Conservation (phyloP, 805 yeast species). For the Metschnikowia koreensis region DNA sequence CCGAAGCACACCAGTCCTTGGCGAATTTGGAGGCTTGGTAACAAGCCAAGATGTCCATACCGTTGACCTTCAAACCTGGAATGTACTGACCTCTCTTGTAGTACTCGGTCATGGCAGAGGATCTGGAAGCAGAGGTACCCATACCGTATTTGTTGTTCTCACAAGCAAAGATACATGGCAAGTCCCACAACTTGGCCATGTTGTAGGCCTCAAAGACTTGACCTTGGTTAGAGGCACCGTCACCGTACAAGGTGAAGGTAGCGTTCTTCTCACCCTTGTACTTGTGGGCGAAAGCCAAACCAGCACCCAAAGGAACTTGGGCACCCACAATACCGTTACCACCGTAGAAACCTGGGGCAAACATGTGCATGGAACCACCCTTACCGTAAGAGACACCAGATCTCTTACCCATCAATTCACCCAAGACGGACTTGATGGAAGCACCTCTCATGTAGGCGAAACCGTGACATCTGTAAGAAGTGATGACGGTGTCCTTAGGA, state of each 20-base stretch:
- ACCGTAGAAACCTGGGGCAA: slow-evolving; percentile 92
- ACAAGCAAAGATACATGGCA: slow-evolving; percentile 93
- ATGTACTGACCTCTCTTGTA: slow-evolving; percentile 99
- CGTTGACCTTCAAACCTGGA: slow-evolving; percentile 97
- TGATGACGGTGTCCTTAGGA: slow-evolving; percentile 81
- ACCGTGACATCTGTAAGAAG: slow-evolving; percentile 99
- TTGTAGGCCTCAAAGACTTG: slow-evolving; percentile 97
- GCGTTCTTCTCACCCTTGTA: slow-evolving; percentile 77
- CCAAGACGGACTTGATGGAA: slow-evolving; percentile 82
- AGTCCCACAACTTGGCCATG: slow-evolving; percentile 98
- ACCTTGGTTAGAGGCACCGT: slow-evolving; percentile 99
- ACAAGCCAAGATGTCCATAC: slow-evolving; percentile 95
- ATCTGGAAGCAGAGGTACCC: slow-evolving; percentile 98
- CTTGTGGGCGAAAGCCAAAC: slow-evolving; percentile 97
- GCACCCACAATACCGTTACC: slow-evolving; percentile 99
- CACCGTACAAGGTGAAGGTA: slow-evolving; percentile 91
- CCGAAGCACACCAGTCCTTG: slow-evolving; percentile 89
- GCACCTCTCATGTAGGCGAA: slow-evolving; percentile 97
- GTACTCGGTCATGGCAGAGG: slow-evolving; percentile 94
- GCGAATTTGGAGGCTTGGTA: slow-evolving; percentile 97
- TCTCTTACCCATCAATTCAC: slow-evolving; percentile 96
- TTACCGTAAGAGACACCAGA: slow-evolving; percentile 94
- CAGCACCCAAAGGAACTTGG: slow-evolving; percentile 97
- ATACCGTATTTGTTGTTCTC: slow-evolving; percentile 99
- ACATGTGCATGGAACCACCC: slow-evolving; percentile 99